Conservation (phyloP, 257 asterid species). For the Nicotiana tabacum region DNA sequence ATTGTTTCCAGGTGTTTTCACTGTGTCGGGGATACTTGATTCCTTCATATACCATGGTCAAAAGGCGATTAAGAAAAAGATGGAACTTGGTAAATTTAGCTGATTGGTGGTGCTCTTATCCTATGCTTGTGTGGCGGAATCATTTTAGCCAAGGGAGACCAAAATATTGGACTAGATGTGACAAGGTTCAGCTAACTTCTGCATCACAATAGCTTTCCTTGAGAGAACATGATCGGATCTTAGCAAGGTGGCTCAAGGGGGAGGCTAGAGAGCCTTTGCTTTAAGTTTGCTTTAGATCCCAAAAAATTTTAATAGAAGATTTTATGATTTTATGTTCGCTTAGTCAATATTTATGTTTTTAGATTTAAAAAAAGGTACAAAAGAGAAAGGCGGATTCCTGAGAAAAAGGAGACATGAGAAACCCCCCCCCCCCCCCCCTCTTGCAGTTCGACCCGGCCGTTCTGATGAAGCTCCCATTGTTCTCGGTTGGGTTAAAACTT, state of each 20-base stretch:
- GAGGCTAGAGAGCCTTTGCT: too few relatives aligned
- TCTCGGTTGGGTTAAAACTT: too few relatives aligned
- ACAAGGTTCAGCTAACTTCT: not conserved
- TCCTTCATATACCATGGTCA: constrained; percentile 86
- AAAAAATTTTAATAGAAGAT: too few relatives aligned
- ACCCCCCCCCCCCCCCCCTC: too few relatives aligned
- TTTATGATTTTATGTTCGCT: too few relatives aligned
- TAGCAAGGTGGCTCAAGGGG: not conserved
- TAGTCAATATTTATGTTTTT: too few relatives aligned
- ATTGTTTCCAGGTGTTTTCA: constrained; percentile 69
- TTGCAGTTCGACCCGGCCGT: too few relatives aligned
- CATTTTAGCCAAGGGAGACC: not conserved
- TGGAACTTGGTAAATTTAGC: constrained; percentile 88
- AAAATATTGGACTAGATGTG: not conserved
- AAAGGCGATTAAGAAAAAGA: constrained; percentile 76
- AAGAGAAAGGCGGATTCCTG: too few relatives aligned
- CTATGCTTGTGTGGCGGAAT: not conserved
- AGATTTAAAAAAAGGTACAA: too few relatives aligned
- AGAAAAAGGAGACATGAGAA: too few relatives aligned
- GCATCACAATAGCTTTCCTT: not conserved
- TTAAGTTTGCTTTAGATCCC: too few relatives aligned
- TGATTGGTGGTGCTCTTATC: constrained; percentile 19
- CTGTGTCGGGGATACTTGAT: constrained; percentile 92
- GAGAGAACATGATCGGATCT: not conserved
- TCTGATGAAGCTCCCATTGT: too few relatives aligned